Conservation (phyloP, 768 basidiomycete species). For the Russula emetica region DNA sequence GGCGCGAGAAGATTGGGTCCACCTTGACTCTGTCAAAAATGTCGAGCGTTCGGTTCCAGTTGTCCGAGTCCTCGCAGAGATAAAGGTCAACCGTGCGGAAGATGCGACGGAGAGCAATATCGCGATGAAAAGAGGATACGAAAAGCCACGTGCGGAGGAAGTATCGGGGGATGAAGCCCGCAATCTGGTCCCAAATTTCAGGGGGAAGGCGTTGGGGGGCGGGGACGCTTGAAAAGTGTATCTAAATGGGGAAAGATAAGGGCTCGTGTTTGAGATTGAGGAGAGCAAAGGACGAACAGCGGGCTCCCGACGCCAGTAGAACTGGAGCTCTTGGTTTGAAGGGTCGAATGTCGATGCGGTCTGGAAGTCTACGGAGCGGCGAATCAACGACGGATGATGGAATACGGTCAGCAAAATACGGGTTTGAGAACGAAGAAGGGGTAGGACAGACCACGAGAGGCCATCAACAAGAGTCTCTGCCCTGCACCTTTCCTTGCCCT, state of each 20-base stretch:
- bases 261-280: neutral
- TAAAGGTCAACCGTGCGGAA: slow-evolving; percentile 67
- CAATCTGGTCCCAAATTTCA: slow-evolving; percentile 68
- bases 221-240: slow-evolving; percentile 51
- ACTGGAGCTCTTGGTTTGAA: slow-evolving; percentile 50
- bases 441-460: slow-evolving; percentile 50
- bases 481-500: slow-evolving; percentile 54
- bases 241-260: slow-evolving; percentile 34
- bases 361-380: slow-evolving; percentile 48
- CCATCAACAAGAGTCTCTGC: slow-evolving; percentile 51
- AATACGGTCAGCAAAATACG: neutral
- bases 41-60: slow-evolving; percentile 57
- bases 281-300: slow-evolving; percentile 37
- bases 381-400: neutral
- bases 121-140: slow-evolving; percentile 58
- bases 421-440: neutral
- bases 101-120: slow-evolving; percentile 59
- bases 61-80: slow-evolving; percentile 61
- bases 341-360: slow-evolving; percentile 58
- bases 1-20: slow-evolving; percentile 56
- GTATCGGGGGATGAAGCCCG: slow-evolving; percentile 55
- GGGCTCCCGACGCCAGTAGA: slow-evolving; percentile 45
- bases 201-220: slow-evolving; percentile 57
- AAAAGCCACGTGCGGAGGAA: slow-evolving; percentile 68
- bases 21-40: slow-evolving; percentile 63